phyloP scores from a whole-genome alignment of 305 asterid genomes.

The Rubia tinctorum region DNA sequence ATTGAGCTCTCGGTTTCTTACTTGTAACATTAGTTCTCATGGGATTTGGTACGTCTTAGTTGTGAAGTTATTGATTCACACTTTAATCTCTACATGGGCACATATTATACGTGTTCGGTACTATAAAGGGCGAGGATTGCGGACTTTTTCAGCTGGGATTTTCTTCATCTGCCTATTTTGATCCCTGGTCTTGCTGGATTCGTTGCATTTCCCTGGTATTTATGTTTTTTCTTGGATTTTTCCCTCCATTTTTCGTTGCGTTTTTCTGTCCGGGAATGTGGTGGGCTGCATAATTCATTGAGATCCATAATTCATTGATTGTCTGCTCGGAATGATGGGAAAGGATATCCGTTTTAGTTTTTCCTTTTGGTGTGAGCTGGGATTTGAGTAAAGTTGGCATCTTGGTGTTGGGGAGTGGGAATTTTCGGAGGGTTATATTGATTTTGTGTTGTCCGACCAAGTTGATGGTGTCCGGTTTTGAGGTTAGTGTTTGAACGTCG shows the following conservation, averaged over 20 bases:
- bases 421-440: background rate
- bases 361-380: background rate
- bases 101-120: background rate
- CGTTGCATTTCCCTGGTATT: conserved; percentile 7
- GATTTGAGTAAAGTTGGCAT: conserved; percentile 10
- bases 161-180: background rate
- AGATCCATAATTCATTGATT: conserved; percentile 4
- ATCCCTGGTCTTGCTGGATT: background rate
- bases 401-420: conserved; percentile 2
- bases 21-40: background rate
- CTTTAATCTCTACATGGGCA: background rate
- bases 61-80: background rate
- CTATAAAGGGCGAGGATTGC: background rate
- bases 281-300: too few relatives aligned
- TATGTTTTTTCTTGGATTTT: background rate
- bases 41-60: conserved; percentile 5
- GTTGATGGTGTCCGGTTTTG: background rate
- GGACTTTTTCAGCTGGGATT: background rate
- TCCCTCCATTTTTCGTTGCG: background rate
- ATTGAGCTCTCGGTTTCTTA: conserved; percentile 1
- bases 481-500: background rate
- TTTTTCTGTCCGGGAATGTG: background rate
- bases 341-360: background rate
- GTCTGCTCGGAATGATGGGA: background rate
- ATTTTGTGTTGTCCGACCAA: background rate